Evolutionary conservation across 2,329 filamentous ascomycete species (phyloP).

Genomic region (Akanthomyces uredinophilus): DNA sequence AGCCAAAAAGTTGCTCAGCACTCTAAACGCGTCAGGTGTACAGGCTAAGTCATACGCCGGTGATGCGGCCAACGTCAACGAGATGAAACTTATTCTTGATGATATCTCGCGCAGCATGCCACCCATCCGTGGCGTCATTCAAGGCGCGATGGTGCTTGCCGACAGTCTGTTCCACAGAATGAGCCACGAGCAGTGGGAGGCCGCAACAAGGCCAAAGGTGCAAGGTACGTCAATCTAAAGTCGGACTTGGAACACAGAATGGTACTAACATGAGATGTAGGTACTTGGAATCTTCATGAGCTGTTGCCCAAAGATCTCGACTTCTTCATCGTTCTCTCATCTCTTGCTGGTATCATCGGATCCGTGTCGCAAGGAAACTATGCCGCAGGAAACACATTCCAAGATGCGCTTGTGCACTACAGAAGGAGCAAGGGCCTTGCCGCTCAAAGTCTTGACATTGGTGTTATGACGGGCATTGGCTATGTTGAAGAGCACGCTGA

Average conservation of each 20-base stretch:
- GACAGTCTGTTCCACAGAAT: slow-evolving; percentile 23
- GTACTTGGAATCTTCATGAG: neutral
- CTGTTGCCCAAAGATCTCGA: slow-evolving; percentile 23
- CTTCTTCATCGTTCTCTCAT: slow-evolving; percentile 36
- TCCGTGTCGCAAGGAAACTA: slow-evolving; percentile 37
- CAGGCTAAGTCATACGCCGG: slow-evolving; percentile 23
- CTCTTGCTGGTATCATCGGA: slow-evolving; percentile 30
- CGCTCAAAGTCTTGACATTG: neutral
- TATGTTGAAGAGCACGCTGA: neutral
- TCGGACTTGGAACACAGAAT: too few relatives aligned
- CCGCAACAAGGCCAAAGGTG: slow-evolving; percentile 28
- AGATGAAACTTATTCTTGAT: slow-evolving; percentile 20
- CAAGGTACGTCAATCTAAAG: slow-evolving; percentile 18
- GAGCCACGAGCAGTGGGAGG: slow-evolving; percentile 22
- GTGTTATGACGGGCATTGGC: neutral
- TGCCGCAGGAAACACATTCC: slow-evolving; percentile 28
- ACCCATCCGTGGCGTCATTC: slow-evolving; percentile 33
- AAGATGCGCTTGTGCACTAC: slow-evolving; percentile 22
- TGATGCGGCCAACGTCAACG: slow-evolving; percentile 24
- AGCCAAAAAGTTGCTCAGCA: slow-evolving; percentile 18
- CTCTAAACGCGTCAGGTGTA: slow-evolving; percentile 17
- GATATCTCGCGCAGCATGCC: slow-evolving; percentile 18
- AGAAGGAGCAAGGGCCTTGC: neutral
- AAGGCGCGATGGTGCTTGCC: slow-evolving; percentile 34
- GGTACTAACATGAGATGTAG: neutral